Evolutionary conservation across 192 early-diverging fungal species (phyloP).

Genomic region (Coemansia sp.): DNA sequence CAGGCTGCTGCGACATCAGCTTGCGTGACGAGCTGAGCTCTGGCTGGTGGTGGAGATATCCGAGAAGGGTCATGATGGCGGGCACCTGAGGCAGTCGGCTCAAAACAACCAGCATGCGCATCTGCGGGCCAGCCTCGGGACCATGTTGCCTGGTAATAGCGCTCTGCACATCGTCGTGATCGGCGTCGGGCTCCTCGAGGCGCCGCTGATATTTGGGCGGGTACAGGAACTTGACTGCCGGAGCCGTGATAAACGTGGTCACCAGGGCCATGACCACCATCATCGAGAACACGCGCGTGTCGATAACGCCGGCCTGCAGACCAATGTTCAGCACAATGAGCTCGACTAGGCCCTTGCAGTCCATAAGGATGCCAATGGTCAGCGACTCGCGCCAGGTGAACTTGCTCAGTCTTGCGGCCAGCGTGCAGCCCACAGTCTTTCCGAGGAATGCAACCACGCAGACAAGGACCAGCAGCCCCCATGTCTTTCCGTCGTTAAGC

Average conservation of each 20-base stretch:
- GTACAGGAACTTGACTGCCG: conserved; percentile 71
- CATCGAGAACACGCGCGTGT: conserved; percentile 65
- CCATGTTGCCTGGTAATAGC: conserved; percentile 21
- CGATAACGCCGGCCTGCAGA: conserved; percentile 77
- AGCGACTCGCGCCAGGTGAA: conserved; percentile 81
- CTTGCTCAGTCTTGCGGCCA: conserved; percentile 63
- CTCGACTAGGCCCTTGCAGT: conserved; percentile 94
- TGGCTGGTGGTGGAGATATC: conserved; percentile 54
- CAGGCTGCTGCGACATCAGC: conserved; percentile 9
- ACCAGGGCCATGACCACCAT: conserved; percentile 80
- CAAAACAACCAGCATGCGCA: conserved; percentile 58
- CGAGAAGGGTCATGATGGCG: conserved; percentile 65
- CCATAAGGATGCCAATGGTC: conserved; percentile 88
- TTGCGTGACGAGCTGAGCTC: conserved; percentile 19
- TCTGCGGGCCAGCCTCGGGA: conserved; percentile 27
- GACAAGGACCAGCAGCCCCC: conserved; percentile 76
- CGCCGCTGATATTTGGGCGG: conserved; percentile 62
- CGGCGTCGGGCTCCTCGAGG: conserved; percentile 24
- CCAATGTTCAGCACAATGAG: conserved; percentile 96
- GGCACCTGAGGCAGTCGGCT: conserved; percentile 66
- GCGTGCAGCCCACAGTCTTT: conserved; percentile 79
- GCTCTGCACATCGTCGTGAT: conserved; percentile 12
- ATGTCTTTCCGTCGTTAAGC: conserved; percentile 65
- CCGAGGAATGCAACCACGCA: conserved; percentile 76
- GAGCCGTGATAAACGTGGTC: conserved; percentile 87